Evolutionary conservation across 179 eudicot genomes (phyloP).

Genomic region (Drosera spatulata): DNA sequence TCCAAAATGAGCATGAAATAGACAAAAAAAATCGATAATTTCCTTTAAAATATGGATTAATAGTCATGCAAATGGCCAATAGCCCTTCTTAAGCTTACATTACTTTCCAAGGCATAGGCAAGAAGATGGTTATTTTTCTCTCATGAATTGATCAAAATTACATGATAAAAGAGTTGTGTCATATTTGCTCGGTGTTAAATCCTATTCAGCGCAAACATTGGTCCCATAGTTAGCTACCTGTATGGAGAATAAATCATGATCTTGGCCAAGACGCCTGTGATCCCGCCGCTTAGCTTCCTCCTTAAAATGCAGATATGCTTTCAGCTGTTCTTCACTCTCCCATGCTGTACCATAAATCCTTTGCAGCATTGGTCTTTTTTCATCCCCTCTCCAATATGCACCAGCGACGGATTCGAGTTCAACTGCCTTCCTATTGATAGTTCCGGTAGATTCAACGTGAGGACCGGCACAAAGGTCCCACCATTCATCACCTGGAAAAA

Average conservation of each 20-base stretch:
- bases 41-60: too few species aligned
- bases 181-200: too few species aligned
- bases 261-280: slow-evolving; percentile 98
- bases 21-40: too few species aligned
- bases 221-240: slow-evolving; percentile 40
- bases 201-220: background rate
- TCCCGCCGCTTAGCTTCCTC: slow-evolving; percentile 94
- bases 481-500: slow-evolving; percentile 80
- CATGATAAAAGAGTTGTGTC: too few species aligned
- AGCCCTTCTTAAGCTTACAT: too few species aligned
- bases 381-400: slow-evolving; percentile 99
- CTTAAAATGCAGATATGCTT: slow-evolving; percentile 89
- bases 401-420: slow-evolving; percentile 99
- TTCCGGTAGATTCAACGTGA: slow-evolving; percentile 96
- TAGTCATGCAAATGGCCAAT: too few species aligned
- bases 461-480: slow-evolving; percentile 99
- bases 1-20: background rate
- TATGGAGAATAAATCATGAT: slow-evolving; percentile 93
- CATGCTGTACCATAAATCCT: slow-evolving; percentile 98
- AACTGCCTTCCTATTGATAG: slow-evolving; percentile 72
- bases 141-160: too few species aligned
- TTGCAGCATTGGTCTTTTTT: slow-evolving; percentile 85
- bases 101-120: too few species aligned
- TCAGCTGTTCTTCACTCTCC: slow-evolving; percentile 84
- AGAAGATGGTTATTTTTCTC: too few species aligned